Conservation (phyloP, 345 rosid genomes). For the Eucalyptus virginea region DNA sequence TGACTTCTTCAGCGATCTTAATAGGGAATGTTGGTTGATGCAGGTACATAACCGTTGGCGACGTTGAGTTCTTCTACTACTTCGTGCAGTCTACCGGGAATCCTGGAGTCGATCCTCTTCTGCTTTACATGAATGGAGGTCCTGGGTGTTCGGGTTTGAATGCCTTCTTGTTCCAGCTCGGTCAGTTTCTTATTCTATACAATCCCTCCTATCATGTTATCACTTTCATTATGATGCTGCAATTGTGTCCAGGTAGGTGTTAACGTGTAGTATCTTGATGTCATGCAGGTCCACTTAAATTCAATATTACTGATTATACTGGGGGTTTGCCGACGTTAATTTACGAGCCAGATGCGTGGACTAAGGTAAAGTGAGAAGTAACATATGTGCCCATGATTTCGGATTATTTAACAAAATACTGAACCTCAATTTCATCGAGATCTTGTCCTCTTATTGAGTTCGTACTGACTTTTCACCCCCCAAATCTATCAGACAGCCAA, state of each 20-base stretch:
- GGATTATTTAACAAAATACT: background rate
- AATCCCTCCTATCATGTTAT: background rate
- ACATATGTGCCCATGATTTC: background rate
- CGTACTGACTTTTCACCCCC: background rate
- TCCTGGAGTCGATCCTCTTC: background rate
- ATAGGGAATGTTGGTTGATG: background rate
- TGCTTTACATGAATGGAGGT: background rate
- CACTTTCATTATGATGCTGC: background rate
- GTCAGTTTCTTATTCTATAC: background rate
- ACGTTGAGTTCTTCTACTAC: background rate
- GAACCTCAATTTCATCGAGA: background rate
- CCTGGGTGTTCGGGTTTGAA: background rate
- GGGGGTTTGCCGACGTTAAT: slow-evolving; percentile 5
- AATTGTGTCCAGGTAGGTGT: background rate
- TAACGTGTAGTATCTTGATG: background rate
- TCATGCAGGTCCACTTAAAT: slow-evolving; percentile 8
- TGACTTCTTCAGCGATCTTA: background rate
- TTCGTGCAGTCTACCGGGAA: background rate
- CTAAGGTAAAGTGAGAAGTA: background rate
- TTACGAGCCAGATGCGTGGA: background rate
- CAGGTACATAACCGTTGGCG: background rate
- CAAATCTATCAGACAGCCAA: background rate
- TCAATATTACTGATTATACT: background rate
- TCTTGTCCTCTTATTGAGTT: background rate
- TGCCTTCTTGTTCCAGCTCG: background rate